Percentiles rank a stretch among this genome's conserved stretches.
Conservation (phyloP, 345 rosid genomes). For the Cardamine chenopodiifolia region DNA sequence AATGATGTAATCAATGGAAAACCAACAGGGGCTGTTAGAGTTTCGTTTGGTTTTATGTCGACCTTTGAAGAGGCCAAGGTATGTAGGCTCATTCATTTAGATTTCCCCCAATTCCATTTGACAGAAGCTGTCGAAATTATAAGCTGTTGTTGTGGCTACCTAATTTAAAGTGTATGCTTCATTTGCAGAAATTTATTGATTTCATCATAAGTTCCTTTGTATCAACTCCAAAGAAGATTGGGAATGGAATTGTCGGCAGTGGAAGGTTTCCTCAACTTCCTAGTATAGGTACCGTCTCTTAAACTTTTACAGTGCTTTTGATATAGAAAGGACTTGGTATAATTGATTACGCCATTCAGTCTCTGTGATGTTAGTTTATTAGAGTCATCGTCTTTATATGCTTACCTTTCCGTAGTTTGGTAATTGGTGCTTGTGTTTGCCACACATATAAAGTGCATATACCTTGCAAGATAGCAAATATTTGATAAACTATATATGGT, state of each 20-base stretch:
- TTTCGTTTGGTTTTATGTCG: conserved; percentile 97
- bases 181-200: conserved; percentile 72
- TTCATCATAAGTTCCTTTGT: conserved; percentile 69
- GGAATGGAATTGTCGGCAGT: conserved; percentile 39
- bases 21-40: conserved; percentile 92
- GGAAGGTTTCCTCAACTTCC: conserved; percentile 42
- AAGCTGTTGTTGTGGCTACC: conserved; percentile 3
- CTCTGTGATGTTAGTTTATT: background rate
- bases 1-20: conserved; percentile 80
- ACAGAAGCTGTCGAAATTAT: background rate
- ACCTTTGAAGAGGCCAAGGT: conserved; percentile 95
- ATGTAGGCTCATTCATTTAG: conserved; percentile 24
- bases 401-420: conserved; percentile 21
- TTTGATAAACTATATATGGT: background rate
- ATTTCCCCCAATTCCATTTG: background rate
- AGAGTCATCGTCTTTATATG: background rate
- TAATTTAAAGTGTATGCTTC: conserved; percentile 2
- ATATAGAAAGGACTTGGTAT: background rate
- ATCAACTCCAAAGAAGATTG: conserved; percentile 44
- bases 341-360: conserved; percentile 1
- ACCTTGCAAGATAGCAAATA: conserved; percentile 5
- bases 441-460: background rate
- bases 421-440: conserved; percentile 11
- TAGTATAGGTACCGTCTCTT: conserved; percentile 47
- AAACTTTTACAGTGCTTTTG: background rate